These are phyloP conservation scores for Fusarium continuum DNA, from an alignment of 2,329 filamentous ascomycete genomes.

Conservation along the genomic window DNA sequence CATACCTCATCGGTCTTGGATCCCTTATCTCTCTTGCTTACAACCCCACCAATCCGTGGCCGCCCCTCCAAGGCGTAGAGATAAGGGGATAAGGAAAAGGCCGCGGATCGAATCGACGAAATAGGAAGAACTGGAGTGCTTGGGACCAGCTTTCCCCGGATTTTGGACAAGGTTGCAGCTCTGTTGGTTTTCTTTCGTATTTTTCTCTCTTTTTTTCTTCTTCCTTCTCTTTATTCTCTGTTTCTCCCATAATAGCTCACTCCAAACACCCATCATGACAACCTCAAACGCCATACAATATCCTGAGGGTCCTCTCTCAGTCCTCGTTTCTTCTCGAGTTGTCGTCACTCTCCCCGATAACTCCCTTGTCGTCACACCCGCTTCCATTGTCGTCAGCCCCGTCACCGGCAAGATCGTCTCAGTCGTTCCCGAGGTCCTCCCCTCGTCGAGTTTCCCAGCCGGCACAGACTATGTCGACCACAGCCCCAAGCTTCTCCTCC, in stretches of 20 bases:
- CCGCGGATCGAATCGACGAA: slow-evolving; percentile 3
- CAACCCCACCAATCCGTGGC: slow-evolving; percentile 39
- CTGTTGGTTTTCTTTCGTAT: slow-evolving; percentile 1
- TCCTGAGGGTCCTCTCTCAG: slow-evolving; percentile 62
- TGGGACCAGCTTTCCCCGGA: slow-evolving; percentile 16
- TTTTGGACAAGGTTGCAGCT: slow-evolving; percentile 7
- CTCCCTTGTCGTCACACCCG: slow-evolving; percentile 73
- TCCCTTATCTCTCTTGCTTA: slow-evolving; percentile 38
- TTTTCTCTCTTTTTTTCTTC: slow-evolving; percentile 9
- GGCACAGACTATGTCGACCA: slow-evolving; percentile 82
- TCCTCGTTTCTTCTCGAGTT: slow-evolving; percentile 85
- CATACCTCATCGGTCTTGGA: neutral
- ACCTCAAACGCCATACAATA: slow-evolving; percentile 34
- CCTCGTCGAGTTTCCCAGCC: slow-evolving; percentile 75
- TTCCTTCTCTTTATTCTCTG: slow-evolving; percentile 10
- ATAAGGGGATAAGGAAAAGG: slow-evolving; percentile 36
- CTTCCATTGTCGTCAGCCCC: slow-evolving; percentile 82
- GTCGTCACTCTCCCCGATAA: slow-evolving; percentile 77
- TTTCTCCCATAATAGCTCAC: neutral
- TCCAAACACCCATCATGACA: slow-evolving; percentile 45
- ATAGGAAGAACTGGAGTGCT: slow-evolving; percentile 10
- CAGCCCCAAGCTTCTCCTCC: slow-evolving; percentile 84
- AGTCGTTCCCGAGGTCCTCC: slow-evolving; percentile 78
- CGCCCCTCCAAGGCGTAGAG: slow-evolving; percentile 26
- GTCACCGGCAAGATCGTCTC: slow-evolving; percentile 84